A percentile compares a stretch with the other conserved stretches of the same genome.
These are phyloP conservation scores for Vicia faba DNA, from an alignment of 306 rosid genomes.

Conservation along the genomic window DNA sequence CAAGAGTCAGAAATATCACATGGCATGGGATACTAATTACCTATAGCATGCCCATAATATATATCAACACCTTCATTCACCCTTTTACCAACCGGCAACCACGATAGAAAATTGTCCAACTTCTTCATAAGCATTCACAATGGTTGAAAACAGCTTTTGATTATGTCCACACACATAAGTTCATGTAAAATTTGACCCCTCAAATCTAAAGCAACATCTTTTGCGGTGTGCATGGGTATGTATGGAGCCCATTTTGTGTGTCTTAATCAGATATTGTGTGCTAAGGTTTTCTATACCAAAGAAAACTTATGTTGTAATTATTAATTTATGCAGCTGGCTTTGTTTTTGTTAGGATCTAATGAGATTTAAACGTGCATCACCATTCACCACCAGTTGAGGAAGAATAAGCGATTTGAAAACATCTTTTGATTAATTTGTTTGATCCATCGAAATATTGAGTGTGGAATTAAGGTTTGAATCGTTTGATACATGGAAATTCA, in stretches of 20 bases:
- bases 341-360: neutral
- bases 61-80: neutral
- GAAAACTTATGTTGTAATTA: neutral
- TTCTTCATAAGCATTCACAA: slow-evolving; percentile 27
- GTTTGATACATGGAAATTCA: too few species aligned
- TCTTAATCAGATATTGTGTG: slow-evolving; percentile 6
- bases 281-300: neutral
- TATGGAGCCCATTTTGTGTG: slow-evolving; percentile 29
- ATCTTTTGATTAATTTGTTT: too few species aligned
- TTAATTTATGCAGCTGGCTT: neutral
- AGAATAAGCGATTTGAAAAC: neutral
- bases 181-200: slow-evolving; percentile 19
- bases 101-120: slow-evolving; percentile 33
- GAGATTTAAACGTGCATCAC: neutral
- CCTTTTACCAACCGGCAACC: slow-evolving; percentile 43
- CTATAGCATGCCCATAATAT: neutral
- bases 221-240: slow-evolving; percentile 1
- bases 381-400: neutral
- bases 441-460: too few species aligned
- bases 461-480: too few species aligned
- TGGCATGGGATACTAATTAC: slow-evolving; percentile 35
- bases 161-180: slow-evolving; percentile 33
- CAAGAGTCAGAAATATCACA: slow-evolving; percentile 38
- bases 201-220: slow-evolving; percentile 10
- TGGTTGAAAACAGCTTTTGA: slow-evolving; percentile 30